phyloP scores from a whole-genome alignment of 768 basidiomycete genomes.

The Glaciozyma antarctica region DNA sequence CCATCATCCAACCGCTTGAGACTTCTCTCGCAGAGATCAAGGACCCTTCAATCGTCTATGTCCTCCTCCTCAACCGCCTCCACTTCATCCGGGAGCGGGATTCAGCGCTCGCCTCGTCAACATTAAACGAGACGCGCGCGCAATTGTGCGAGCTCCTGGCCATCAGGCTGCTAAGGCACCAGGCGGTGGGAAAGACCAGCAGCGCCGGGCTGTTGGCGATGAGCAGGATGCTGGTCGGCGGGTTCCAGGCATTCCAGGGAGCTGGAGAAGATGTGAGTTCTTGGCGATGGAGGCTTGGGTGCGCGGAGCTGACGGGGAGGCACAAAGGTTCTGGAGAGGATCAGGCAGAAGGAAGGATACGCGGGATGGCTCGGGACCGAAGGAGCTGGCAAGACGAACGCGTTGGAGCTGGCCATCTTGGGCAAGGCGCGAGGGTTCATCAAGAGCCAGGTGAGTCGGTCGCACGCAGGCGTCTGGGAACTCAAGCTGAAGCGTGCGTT shows the following conservation, averaged over 20 bases:
- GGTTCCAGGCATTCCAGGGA: constrained; percentile 29
- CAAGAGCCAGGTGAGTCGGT: constrained; percentile 38
- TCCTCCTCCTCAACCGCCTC: constrained; percentile 27
- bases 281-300: background rate
- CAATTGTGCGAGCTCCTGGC: constrained; percentile 28
- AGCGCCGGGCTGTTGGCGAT: constrained; percentile 21
- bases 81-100: constrained; percentile 26
- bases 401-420: constrained; percentile 26
- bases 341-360: constrained; percentile 38
- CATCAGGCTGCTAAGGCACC: constrained; percentile 17
- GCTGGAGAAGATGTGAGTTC: constrained; percentile 16
- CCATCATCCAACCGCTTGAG: constrained; percentile 16
- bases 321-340: constrained; percentile 11
- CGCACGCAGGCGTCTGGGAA: background rate
- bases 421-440: constrained; percentile 29
- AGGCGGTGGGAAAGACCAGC: constrained; percentile 4
- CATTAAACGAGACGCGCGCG: constrained; percentile 28
- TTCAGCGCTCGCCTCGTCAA: constrained; percentile 14
- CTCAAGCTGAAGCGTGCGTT: background rate
- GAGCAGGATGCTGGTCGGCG: constrained; percentile 24
- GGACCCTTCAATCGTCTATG: constrained; percentile 27
- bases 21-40: background rate
- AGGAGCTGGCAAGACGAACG: constrained; percentile 25
- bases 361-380: constrained; percentile 33
- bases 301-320: background rate